Evolutionary conservation across 1,284 basidiomycete species (phyloP), one percentile per base, ranked within the genome.

Genomic region (Papiliotrema laurentii): DNA sequence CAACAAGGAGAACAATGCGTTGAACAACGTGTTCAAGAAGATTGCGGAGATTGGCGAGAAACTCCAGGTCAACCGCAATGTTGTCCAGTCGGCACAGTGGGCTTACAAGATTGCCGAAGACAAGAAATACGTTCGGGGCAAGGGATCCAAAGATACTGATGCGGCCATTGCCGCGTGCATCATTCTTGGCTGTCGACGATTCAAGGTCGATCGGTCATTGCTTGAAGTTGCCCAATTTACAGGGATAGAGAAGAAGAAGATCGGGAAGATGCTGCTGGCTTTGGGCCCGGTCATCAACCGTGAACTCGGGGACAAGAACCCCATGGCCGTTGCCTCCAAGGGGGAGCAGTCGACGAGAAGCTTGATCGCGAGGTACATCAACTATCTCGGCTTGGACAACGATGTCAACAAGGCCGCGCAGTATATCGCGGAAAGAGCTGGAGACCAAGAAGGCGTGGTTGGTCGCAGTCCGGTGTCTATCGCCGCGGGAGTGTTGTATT

Each of bases 151-250:
- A 19, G 87, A 87, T 13, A 65, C 66, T 22, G 88, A 93, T 51
- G 91, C 92, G 1, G 85, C 96, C 66, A 92, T 97, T 59, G 94
- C 93, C 10, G 93, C 94, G 1, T 97, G 92, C 75, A 96, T 99
- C 71, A 97, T 97, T 70, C 93, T 97, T 60, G 96, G 94, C 0
- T 97, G 93, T 73, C 83, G 94, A 51, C 89, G 93, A 72, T 89
- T 87, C 14, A 86, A 90, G 60, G 92, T 96, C 10, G 89, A 89
- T 0, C 82, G 96, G 56, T 94, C 92, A 48, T 97, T 98, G 78
- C 83, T 87, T 61, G 96, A 99, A 75, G 92, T 98, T 42, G 91
- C 90, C 74, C 87, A 89, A 61, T 78, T 96, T 51, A 92, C 91
- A 5, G 84, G 88, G 61, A 92, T 97, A 51, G 85, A 86, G 64